These are phyloP conservation scores for Candida sp. DNA, from an alignment of 1,139 yeast genomes.

Conservation along the genomic window DNA sequence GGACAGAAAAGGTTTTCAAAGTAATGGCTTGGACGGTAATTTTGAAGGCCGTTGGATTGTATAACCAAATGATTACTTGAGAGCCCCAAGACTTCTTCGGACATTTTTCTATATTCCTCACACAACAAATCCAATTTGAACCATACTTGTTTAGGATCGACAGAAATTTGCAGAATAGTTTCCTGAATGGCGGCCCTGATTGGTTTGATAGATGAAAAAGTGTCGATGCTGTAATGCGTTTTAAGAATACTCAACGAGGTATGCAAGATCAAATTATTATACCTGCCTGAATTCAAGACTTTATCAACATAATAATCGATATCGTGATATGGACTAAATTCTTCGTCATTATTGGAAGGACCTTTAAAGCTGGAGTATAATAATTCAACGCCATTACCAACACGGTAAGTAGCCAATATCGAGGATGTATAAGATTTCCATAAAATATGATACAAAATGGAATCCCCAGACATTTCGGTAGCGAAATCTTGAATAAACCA, in stretches of 20 bases:
- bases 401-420: constrained; percentile 24
- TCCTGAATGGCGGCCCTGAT: constrained; percentile 19
- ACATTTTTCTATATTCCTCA: constrained; percentile 58
- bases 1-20: constrained; percentile 22
- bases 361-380: constrained; percentile 2
- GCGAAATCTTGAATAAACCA: constrained; percentile 49
- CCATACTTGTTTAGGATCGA: constrained; percentile 35
- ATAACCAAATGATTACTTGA: constrained; percentile 14
- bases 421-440: constrained; percentile 68
- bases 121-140: constrained; percentile 59
- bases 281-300: constrained; percentile 47
- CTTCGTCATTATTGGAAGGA: constrained; percentile 7
- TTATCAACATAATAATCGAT: constrained; percentile 37
- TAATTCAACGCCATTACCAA: constrained; percentile 13
- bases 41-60: constrained; percentile 34
- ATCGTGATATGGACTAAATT: constrained; percentile 22
- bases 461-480: constrained; percentile 21
- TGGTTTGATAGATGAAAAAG: constrained; percentile 7
- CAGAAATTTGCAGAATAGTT: constrained; percentile 15
- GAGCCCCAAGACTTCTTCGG: constrained; percentile 46
- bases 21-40: constrained; percentile 29
- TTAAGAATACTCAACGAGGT: constrained; percentile 37
- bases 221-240: constrained; percentile 17
- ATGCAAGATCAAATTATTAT: constrained; percentile 38
- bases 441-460: constrained; percentile 30